phyloP scores from a whole-genome alignment of 2,329 filamentous ascomycete genomes.

The Apiospora koreana region DNA sequence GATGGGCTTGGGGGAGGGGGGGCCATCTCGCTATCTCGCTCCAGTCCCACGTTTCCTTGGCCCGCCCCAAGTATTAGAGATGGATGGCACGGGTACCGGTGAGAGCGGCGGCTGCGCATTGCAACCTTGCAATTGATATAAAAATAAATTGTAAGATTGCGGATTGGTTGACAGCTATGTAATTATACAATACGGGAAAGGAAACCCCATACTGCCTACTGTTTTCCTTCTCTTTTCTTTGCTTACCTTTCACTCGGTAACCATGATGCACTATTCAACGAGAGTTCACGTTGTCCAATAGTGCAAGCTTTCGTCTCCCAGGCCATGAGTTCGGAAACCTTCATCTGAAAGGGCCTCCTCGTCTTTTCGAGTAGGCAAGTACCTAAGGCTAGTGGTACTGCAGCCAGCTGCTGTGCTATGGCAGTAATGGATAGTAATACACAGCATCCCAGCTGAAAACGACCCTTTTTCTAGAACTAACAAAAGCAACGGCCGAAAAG shows the following conservation, averaged over 20 bases:
- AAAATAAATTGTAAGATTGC: not conserved
- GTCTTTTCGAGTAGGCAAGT: too few relatives aligned
- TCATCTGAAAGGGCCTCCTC: not conserved
- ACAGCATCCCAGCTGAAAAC: not conserved
- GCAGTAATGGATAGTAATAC: not conserved
- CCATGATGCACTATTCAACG: not conserved
- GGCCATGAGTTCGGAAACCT: not conserved
- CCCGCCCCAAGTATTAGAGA: not conserved
- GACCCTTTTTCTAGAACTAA: not conserved
- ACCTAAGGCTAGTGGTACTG: not conserved
- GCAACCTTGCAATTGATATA: not conserved
- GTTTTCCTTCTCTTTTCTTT: not conserved
- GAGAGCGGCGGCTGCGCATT: not conserved
- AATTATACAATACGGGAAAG: not conserved
- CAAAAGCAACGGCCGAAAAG: not conserved
- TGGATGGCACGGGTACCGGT: not conserved
- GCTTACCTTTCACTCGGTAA: not conserved
- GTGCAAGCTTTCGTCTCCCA: not conserved
- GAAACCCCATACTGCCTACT: not conserved
- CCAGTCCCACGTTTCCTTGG: not conserved
- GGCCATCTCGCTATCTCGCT: not conserved
- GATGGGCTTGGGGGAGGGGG: not conserved
- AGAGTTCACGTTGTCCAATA: not conserved
- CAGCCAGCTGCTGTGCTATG: not conserved
- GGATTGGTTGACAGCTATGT: not conserved